Evolutionary conservation across 345 rosid species (phyloP).

Genomic region (Geranium brycei): DNA sequence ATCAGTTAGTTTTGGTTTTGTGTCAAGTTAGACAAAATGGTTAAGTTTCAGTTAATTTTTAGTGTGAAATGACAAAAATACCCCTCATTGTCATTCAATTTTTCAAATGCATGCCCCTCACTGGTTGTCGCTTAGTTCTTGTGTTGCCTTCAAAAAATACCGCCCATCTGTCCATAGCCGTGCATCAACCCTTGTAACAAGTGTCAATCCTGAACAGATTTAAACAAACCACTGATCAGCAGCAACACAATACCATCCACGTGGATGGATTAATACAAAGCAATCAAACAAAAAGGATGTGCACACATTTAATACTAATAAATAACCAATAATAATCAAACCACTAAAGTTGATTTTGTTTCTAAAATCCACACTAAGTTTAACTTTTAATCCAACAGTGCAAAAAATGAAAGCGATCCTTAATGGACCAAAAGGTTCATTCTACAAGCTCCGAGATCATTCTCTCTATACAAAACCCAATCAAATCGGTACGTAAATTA

Average conservation of each 20-base stretch:
- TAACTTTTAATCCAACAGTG: too few relatives aligned
- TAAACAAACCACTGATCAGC: neutral
- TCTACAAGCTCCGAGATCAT: neutral
- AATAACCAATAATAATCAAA: too few relatives aligned
- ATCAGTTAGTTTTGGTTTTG: too few relatives aligned
- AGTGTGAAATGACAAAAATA: too few relatives aligned
- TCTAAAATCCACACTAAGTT: too few relatives aligned
- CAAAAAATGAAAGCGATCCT: neutral
- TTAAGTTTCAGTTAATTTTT: too few relatives aligned
- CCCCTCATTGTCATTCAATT: too few relatives aligned
- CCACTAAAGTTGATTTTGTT: too few relatives aligned
- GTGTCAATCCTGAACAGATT: conserved; percentile 56
- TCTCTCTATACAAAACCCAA: neutral
- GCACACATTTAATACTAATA: neutral
- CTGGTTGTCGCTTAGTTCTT: conserved; percentile 62
- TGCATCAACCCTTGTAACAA: conserved; percentile 61
- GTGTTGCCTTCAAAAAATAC: conserved; percentile 75
- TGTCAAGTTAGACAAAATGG: too few relatives aligned
- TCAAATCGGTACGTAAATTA: conserved; percentile 6
- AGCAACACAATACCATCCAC: neutral
- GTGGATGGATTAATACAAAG: too few relatives aligned
- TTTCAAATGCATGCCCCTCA: too few relatives aligned
- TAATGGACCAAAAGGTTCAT: neutral
- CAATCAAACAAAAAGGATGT: too few relatives aligned
- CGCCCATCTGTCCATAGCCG: conserved; percentile 90